phyloP scores from a whole-genome alignment of 352 stramenopile genomes.

The Globisporangium splendens region DNA sequence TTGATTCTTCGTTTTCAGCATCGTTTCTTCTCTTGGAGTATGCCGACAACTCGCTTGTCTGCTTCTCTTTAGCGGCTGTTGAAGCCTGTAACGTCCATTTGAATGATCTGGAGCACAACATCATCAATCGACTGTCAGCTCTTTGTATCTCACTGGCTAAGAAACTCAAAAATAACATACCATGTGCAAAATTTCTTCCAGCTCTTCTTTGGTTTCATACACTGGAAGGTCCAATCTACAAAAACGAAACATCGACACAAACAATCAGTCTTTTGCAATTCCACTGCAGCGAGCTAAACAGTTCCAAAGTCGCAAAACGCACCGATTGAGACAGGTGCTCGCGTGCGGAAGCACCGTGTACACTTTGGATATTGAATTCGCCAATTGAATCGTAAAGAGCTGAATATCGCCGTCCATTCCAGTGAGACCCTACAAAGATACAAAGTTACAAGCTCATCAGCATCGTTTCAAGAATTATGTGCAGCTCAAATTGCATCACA shows the following conservation, averaged over 20 bases:
- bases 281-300: too few species aligned
- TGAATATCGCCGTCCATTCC: conserved; percentile 72
- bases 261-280: not conserved
- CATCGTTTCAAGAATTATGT: not conserved
- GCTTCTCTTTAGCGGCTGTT: conserved; percentile 45
- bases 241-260: conserved; percentile 9
- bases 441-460: conserved; percentile 1
- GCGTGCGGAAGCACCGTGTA: conserved; percentile 68
- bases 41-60: too few species aligned
- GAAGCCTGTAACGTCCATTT: conserved; percentile 77
- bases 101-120: conserved; percentile 36
- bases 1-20: too few species aligned
- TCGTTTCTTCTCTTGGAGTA: too few species aligned
- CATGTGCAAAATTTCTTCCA: conserved; percentile 92
- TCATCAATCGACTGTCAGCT: not conserved
- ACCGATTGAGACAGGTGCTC: conserved; percentile 85
- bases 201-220: conserved; percentile 82
- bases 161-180: conserved; percentile 35
- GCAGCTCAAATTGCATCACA: not conserved
- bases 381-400: conserved; percentile 70
- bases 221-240: conserved; percentile 69
- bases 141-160: not conserved
- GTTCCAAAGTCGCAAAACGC: not conserved
- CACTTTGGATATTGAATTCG: conserved; percentile 31
- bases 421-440: conserved; percentile 41